Percentiles rank a stretch among this genome's conserved stretches.
These are phyloP conservation scores for Parsonsia alboflavescens DNA, from an alignment of 257 asterid genomes.

Conservation along the genomic window DNA sequence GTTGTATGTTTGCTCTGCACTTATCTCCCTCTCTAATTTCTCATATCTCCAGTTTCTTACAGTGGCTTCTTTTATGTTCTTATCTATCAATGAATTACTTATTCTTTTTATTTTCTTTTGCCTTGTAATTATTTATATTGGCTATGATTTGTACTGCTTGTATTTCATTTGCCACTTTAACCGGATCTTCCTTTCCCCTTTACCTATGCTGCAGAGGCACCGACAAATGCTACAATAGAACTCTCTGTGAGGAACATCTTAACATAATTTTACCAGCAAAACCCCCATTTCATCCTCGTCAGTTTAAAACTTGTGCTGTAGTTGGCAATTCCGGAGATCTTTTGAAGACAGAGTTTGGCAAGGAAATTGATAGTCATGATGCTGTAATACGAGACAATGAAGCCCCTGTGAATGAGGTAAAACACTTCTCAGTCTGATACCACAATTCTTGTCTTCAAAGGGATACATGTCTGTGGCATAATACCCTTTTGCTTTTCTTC, in stretches of 20 bases:
- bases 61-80: neutral
- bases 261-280: constrained; percentile 79
- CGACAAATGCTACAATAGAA: constrained; percentile 77
- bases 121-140: neutral
- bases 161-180: constrained; percentile 3
- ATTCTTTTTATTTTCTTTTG: constrained; percentile 3
- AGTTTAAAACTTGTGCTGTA: constrained; percentile 88
- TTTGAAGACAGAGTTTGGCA: constrained; percentile 83
- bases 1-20: constrained; percentile 42
- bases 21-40: constrained; percentile 12
- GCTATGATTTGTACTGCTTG: neutral
- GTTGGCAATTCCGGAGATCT: constrained; percentile 99
- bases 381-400: constrained; percentile 96
- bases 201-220: constrained; percentile 51
- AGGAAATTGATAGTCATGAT: constrained; percentile 93
- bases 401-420: constrained; percentile 94
- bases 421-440: neutral
- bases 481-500: neutral
- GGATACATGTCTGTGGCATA: neutral
- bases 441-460: neutral
- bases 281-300: constrained; percentile 96
- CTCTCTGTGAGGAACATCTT: constrained; percentile 92
- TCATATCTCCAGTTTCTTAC: neutral
- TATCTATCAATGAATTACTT: constrained; percentile 6
- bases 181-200: neutral